A percentile compares a stretch with the other conserved stretches of the same genome.
Conservation (phyloP, 371 early-diverging fungal species). For the Entomophthora muscae region DNA sequence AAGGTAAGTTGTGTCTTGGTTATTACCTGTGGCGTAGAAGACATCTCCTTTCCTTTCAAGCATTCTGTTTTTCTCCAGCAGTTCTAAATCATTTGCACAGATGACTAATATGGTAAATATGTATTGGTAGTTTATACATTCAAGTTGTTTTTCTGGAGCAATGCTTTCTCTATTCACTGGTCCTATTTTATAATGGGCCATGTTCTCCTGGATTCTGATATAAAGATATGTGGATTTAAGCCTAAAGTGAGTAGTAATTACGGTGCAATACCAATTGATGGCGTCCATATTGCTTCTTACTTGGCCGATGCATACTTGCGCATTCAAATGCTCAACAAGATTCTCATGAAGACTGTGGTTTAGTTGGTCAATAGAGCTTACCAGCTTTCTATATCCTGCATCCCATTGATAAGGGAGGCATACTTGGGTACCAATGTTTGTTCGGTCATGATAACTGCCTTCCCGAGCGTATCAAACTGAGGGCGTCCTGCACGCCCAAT, state of each 20-base stretch:
- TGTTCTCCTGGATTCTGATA: conserved; percentile 40
- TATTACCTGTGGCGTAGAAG: conserved; percentile 11
- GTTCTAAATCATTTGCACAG: conserved; percentile 26
- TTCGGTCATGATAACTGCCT: conserved; percentile 58
- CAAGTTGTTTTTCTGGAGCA: conserved; percentile 22
- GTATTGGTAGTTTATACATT: conserved; percentile 16
- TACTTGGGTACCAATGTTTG: conserved; percentile 28
- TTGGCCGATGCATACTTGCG: conserved; percentile 61
- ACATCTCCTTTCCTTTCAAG: conserved; percentile 9
- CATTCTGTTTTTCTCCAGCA: conserved; percentile 13
- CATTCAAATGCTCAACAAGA: conserved; percentile 61
- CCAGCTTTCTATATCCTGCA: conserved; percentile 44
- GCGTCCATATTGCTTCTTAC: conserved; percentile 31
- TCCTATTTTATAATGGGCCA: conserved; percentile 30
- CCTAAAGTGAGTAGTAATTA: conserved; percentile 18
- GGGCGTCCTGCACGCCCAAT: conserved; percentile 87
- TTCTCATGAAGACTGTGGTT: conserved; percentile 51
- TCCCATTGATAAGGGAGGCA: conserved; percentile 30
- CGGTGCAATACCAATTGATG: conserved; percentile 31
- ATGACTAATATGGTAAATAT: conserved; percentile 20
- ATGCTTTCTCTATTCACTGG: conserved; percentile 5
- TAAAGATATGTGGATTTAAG: conserved; percentile 54
- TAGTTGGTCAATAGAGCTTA: conserved; percentile 12
- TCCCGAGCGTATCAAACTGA: conserved; percentile 59
- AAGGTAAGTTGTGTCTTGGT: no score